Evolutionary conservation across 192 early-diverging fungal species (phyloP).

Genomic region (Coemansia sp.): DNA sequence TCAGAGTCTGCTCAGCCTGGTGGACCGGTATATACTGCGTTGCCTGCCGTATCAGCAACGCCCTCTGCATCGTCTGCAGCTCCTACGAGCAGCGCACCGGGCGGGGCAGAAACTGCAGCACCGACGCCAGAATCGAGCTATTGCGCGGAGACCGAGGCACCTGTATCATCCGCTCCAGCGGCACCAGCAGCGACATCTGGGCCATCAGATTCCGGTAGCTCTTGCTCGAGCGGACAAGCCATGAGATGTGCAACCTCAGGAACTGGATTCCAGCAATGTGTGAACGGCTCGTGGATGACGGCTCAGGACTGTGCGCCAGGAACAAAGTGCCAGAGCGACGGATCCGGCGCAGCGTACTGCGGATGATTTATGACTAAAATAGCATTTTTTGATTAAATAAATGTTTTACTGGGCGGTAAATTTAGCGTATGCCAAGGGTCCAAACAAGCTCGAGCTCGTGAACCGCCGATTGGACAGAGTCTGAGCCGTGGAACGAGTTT

Average conservation of each 20-base stretch:
- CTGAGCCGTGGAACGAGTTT: conserved; percentile 76
- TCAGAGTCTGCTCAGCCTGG: too few species aligned
- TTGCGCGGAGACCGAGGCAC: not conserved
- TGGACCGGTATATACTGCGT: too few species aligned
- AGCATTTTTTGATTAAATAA: too few species aligned
- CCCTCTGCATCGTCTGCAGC: too few species aligned
- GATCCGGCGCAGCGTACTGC: too few species aligned
- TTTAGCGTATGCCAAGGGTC: not conserved
- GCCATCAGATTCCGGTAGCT: not conserved
- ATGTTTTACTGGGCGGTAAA: too few species aligned
- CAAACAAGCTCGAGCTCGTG: conserved; percentile 64
- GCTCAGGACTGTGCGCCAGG: conserved; percentile 3
- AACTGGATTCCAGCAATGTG: not conserved
- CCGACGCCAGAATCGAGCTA: not conserved
- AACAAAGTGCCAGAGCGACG: not conserved
- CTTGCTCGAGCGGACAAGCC: not conserved
- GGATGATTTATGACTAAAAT: not conserved
- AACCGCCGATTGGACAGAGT: conserved; percentile 58
- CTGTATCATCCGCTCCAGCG: not conserved
- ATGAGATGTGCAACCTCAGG: not conserved
- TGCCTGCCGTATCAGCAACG: too few species aligned
- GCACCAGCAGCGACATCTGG: not conserved
- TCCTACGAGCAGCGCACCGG: too few species aligned
- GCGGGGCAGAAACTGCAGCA: too few species aligned
- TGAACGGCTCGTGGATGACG: not conserved